Evolutionary conservation across 495 filamentous ascomycete genomes (phyloP), one percentile per base, ranked within the genome.

Genomic region (Aspergillus saccharolyticus): DNA sequence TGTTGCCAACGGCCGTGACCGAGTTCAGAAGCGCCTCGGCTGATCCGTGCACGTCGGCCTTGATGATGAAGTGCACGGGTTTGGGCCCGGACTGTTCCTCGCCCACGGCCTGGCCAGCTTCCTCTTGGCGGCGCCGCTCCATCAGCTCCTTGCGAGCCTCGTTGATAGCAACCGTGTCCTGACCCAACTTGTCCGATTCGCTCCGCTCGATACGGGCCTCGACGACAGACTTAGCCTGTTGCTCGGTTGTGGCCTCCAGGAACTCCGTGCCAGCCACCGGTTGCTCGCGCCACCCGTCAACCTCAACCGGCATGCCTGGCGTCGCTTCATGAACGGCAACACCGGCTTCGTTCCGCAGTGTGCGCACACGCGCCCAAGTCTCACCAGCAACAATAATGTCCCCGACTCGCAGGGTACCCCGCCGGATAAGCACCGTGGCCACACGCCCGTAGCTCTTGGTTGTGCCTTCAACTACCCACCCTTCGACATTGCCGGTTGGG

Each of bases 251-350:
- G 0, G 92, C 89, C 70, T 97, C 89, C 1, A 99, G 74, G 10
- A 96, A 85, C 71, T 91, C 83, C 63, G 94, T 88, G 25, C 95
- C 95, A 15, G 95, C 95, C n/a, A 76, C 74, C 0, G 95, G 92
- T 45, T 93, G 88, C 52, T 96, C 91, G 60, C 85, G 85, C 95
- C 95, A 99, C 4, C 95, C 95, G 56, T 96, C 86, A 48, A 99
- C 81, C 66, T 97, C 90, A 7, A 96, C 89, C 0, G 94, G 91
- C 42, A 85, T 90, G 7, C 94, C 95, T 0, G 95, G 95, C 0
- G 85, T 82, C n/a, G 91, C 90, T 66, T 85, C 85, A 12, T 74
- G 62, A 33, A 97, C 78, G 14, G 83, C 73, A 17, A 82, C 69
- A 28, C 94, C 91, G 17, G 89, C 88, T 76, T 97, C 91, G 65